Base-by-base conservation (phyloP, 352 stramenopile genomes). In the Phytophthora agathidicida region DNA sequence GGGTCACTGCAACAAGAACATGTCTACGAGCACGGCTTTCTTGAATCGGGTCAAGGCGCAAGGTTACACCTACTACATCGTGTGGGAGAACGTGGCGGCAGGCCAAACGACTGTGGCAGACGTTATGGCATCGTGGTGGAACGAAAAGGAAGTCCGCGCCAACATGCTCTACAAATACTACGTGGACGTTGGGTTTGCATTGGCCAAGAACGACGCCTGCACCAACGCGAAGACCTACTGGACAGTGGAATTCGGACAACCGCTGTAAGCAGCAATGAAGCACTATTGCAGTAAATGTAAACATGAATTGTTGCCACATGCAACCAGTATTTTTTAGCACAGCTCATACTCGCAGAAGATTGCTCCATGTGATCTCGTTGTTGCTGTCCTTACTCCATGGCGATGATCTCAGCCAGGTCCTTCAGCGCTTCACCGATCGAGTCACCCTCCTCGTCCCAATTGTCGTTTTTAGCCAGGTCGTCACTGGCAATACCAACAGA, bases 91-190 rank as follows among this genome's bases (percentile, higher is more conserved):
- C 39, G 70, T 82, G 14, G 72, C 75, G 2, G 72, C 63, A 1
- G 69, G 73, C n/a, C 70, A 82, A 55, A 51, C 37, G 13, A 72
- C 60, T 43, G 70, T 77, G 38, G 42, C 35, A 27, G 49, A 52
- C 9, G 72, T 82, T 30, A 85, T 82, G 72, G 60, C 68, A 5
- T 71, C 72, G 23, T 85, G 72, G 75, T 80, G 63, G 68, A 76
- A 72, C 59, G n/a, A n/a, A n/a, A n/a, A n/a, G n/a, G n/a, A n/a
- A n/a, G n/a, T 84, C 54, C 61, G 62, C 27, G 53, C 62, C 22
- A 84, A 81, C 45, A 73, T 85, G 53, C 57, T 85, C 9, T 64
- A 73, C 30, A 33, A 43, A 35, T 49, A 69, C 28, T 41, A 65
- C 10, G 24, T 49, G 23, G 47, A 65, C 16, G 51, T 65, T 5